Evolutionary conservation across 352 stramenopile species (phyloP), one percentile per base, ranked within the genome.

Genomic region (Pythium pyrilobum): DNA sequence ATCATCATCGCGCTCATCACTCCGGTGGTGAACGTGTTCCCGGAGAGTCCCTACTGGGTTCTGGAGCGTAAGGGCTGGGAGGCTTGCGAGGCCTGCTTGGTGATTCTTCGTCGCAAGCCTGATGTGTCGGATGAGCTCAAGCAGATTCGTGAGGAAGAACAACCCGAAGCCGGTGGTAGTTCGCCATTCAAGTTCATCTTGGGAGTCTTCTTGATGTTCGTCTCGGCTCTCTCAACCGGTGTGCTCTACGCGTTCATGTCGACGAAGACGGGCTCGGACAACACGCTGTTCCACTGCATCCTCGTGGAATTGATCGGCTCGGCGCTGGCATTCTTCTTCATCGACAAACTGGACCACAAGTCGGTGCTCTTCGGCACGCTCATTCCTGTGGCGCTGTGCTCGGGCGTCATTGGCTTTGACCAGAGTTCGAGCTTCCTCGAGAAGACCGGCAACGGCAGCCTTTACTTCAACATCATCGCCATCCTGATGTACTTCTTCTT

Each of bases 281-380:
- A 84, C 56, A 87, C 89, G 71, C 88, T 93, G 53, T 66, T 86
- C 27, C 91, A 91, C 68, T 87, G 78, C 40, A 70, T 77, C 31
- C 60, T 42, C 5, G 46, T 93, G 11, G 77, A 93, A 63, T 73
- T 90, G 45, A 40, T 88, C 5, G 80, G 82, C 23, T 76, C 80
- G 12, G 39, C 90, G 9, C 79, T 93, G n/a, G 88, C 78, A 53
- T 93, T 93, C 64, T 90, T 93, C 59, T 85, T 93, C 62, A 90
- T 93, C 58, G 82, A 93, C 61, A 71, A 73, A 13, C 74, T 88
- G 32, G 70, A 89, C 55, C 82, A 93, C 69, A 71, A 69, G 23
- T 72, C 75, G 18, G 85, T 93, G 33, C 34, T 93, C 48, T 71
- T 85, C 44, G 81, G 72, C 41, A 79, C 81, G 37, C 62, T 91